Evolutionary conservation across 164 flowering plant genomes (phyloP).

Genomic region (Vitis vinifera): DNA sequence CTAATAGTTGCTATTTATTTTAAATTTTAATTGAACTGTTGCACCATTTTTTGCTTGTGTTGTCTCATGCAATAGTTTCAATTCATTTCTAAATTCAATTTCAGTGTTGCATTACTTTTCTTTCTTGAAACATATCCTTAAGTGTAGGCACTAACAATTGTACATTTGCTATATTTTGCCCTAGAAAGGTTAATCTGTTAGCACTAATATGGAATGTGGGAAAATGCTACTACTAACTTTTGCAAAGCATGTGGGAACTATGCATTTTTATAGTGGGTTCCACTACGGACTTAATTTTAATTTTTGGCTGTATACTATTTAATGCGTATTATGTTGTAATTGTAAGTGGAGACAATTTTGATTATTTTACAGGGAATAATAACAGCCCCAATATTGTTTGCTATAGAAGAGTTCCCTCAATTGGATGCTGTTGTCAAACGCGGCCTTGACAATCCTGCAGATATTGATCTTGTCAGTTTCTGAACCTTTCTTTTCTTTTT

Average conservation of each 20-base stretch:
- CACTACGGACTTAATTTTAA: not conserved
- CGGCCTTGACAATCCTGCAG: conserved; percentile 67
- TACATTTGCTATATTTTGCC: too few species aligned
- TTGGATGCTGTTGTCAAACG: conserved; percentile 58
- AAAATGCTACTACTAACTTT: not conserved
- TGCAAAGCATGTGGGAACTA: not conserved
- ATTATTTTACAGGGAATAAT: conserved; percentile 57
- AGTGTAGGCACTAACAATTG: too few species aligned
- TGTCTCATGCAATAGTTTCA: too few species aligned
- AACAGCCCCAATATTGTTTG: conserved; percentile 92
- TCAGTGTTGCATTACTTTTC: too few species aligned
- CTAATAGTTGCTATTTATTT: too few species aligned
- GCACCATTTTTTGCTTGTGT: too few species aligned
- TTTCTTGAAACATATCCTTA: too few species aligned
- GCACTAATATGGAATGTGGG: too few species aligned
- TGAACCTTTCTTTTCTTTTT: not conserved
- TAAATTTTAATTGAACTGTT: too few species aligned
- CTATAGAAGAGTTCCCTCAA: conserved; percentile 94
- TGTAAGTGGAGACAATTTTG: not conserved
- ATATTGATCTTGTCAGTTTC: conserved; percentile 79
- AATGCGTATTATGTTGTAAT: not conserved
- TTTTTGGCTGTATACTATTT: not conserved
- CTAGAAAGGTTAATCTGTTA: too few species aligned
- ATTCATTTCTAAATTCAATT: too few species aligned
- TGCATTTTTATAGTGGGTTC: not conserved